A percentile compares a stretch with the other conserved stretches of the same genome.
phyloP scores from a whole-genome alignment of 139 green algal genomes.

The Coelastrella sp. region DNA sequence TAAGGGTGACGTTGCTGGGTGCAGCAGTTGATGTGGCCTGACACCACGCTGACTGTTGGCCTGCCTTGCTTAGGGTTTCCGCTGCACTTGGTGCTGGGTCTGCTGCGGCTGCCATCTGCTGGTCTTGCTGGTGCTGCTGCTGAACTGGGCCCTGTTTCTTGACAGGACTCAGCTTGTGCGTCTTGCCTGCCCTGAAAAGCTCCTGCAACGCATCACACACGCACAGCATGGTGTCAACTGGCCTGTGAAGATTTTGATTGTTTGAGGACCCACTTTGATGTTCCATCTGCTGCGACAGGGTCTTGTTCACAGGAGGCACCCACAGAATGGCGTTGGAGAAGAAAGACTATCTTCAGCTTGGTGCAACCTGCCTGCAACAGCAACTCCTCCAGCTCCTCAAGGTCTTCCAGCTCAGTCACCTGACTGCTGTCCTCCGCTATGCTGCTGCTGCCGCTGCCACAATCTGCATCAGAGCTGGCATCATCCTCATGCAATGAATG shows the following conservation, averaged over 20 bases:
- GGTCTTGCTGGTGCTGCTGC: neutral
- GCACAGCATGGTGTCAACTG: neutral
- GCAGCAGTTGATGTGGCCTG: neutral
- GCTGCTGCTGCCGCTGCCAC: conserved; percentile 4
- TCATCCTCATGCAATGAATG: neutral
- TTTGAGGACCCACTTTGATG: too few species aligned
- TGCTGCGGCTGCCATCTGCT: neutral
- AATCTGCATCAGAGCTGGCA: neutral
- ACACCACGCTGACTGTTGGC: too few species aligned
- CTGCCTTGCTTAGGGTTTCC: neutral
- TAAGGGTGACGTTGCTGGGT: neutral
- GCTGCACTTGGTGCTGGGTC: neutral
- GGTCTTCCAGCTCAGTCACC: conserved; percentile 22
- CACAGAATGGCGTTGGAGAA: too few species aligned
- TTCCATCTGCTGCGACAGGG: too few species aligned
- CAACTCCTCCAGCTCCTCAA: conserved; percentile 27
- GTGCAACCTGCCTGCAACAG: conserved; percentile 2
- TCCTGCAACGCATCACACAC: neutral
- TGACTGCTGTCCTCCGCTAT: neutral
- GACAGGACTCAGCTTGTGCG: neutral
- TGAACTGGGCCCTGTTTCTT: neutral
- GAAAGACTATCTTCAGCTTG: too few species aligned
- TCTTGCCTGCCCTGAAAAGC: neutral
- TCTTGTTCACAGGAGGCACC: too few species aligned
- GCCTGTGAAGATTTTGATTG: too few species aligned